A percentile compares a stretch with the other conserved stretches of the same genome.
These are phyloP conservation scores for Suillus brevipes DNA, from an alignment of 768 basidiomycete genomes.

Conservation along the genomic window DNA sequence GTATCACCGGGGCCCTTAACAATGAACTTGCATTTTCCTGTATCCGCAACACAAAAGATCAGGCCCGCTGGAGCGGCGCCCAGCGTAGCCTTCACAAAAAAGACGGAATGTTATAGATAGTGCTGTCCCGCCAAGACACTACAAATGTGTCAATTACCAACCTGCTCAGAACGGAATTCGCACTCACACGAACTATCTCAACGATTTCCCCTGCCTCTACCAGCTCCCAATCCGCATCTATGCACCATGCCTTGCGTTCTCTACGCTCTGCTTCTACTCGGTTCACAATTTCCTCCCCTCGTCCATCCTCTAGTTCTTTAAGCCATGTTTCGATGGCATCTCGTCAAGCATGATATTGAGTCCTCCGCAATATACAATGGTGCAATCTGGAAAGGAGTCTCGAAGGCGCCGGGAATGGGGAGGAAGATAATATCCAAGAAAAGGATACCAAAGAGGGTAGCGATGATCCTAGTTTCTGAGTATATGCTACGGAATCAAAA, in stretches of 20 bases:
- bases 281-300: slow-evolving; percentile 56
- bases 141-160: slow-evolving; percentile 5
- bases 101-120: slow-evolving; percentile 76
- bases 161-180: neutral
- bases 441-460: slow-evolving; percentile 78
- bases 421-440: slow-evolving; percentile 92
- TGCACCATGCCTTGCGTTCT: slow-evolving; percentile 67
- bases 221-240: slow-evolving; percentile 85
- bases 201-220: slow-evolving; percentile 69
- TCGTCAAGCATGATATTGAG: slow-evolving; percentile 73
- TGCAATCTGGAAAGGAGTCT: slow-evolving; percentile 86
- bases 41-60: slow-evolving; percentile 77
- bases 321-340: slow-evolving; percentile 68
- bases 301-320: slow-evolving; percentile 54
- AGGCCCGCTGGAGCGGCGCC: slow-evolving; percentile 81
- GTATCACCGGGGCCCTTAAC: slow-evolving; percentile 94
- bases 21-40: slow-evolving; percentile 71
- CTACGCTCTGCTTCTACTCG: slow-evolving; percentile 67
- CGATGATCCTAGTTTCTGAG: slow-evolving; percentile 81
- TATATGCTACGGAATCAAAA: slow-evolving; percentile 60
- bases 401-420: slow-evolving; percentile 85
- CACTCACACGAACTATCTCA: slow-evolving; percentile 77
- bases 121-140: slow-evolving; percentile 76
- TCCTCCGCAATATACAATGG: slow-evolving; percentile 91
- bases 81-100: slow-evolving; percentile 86